Base-by-base conservation (phyloP, 805 yeast genomes). In the Starmera quercuum region DNA sequence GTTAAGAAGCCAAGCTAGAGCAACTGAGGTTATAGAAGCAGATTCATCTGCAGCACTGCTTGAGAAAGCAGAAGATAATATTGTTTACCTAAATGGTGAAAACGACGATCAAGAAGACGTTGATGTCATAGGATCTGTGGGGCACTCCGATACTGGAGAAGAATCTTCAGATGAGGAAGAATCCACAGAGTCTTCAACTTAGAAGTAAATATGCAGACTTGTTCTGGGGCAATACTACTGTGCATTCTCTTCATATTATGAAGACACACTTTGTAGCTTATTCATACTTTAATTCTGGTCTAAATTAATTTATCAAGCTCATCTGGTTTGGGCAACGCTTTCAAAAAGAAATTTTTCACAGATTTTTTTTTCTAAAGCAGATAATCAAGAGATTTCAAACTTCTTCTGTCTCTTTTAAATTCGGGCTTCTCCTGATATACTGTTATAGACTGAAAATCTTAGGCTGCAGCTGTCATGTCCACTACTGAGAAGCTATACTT, bases 1-100 rank as follows among this genome's bases (percentile, higher is more conserved):
- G 37, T 61, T 90, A 43, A 76, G 97, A 50, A 56, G 59, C 25
- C 78, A 71, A 29, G 59, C 71, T 47, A 53, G 62, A 9, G 50
- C 53, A 7, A 63, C 71, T 44, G 56, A 49, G 37, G 49, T 42
- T 5, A 48, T 40, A 6, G 61, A 45, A 6, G 49, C 40, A 16
- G 57, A 41, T 18, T 54, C 47, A 5, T 53, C 49, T 26, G 65
- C 49, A 11, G 51, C 32, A 18, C 42, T 40, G 2, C 30, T 40
- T 21, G 43, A 50, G 5, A 51, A 61, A 22, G 67, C 60, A 26
- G 65, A 61, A 20, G 48, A 49, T 13, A 37, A 36, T 20, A 44
- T 62, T 15, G 45, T 50, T 3, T 64, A 58, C 31, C 60, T 54
- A 4, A 63, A 64, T 38, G 73, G 70, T 34, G 72, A 64, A 42